A percentile compares a stretch with the other conserved stretches of the same genome.
Conservation (phyloP, 2,329 filamentous ascomycete species). For the Cladophialophora chaetospira region DNA sequence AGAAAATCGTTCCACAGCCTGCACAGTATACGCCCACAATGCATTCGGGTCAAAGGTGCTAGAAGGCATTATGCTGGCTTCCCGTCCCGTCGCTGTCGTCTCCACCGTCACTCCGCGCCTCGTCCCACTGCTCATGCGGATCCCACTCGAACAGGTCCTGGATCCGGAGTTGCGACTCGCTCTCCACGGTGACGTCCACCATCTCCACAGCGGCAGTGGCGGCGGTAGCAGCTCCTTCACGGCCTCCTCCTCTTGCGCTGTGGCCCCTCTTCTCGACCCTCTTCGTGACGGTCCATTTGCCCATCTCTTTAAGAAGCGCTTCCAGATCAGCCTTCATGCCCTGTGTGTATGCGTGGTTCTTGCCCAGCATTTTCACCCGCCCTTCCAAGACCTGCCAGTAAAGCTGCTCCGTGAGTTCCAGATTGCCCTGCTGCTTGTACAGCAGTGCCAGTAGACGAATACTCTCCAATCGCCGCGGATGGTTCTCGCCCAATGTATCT, state of each 20-base stretch:
- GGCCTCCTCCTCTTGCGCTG: neutral
- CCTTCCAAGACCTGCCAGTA: slow-evolving; percentile 31
- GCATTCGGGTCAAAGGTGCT: neutral
- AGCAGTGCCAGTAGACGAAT: slow-evolving; percentile 21
- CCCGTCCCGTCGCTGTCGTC: slow-evolving; percentile 16
- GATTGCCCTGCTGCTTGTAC: slow-evolving; percentile 13
- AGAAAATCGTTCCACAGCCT: no score
- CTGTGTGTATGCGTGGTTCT: slow-evolving; percentile 26
- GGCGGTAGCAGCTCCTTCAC: no score
- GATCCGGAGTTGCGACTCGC: slow-evolving; percentile 15
- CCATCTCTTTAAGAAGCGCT: slow-evolving; percentile 15
- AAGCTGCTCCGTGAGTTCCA: slow-evolving; percentile 16
- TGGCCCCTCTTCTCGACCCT: neutral
- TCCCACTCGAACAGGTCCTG: slow-evolving; percentile 30
- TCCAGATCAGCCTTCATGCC: slow-evolving; percentile 25
- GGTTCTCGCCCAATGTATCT: slow-evolving; percentile 27
- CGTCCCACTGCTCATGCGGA: slow-evolving; percentile 20
- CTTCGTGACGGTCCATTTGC: slow-evolving; percentile 22
- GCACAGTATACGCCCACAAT: neutral
- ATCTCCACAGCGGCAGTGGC: no score
- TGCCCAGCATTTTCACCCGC: slow-evolving; percentile 29
- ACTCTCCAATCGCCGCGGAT: slow-evolving; percentile 29
- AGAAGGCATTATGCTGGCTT: slow-evolving; percentile 22
- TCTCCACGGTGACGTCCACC: slow-evolving; percentile 8
- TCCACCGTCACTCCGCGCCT: slow-evolving; percentile 6